Evolutionary conservation across 2,329 filamentous ascomycete species (phyloP), one percentile per base, ranked within the genome.

Genomic region (Trichoderma hamatum): DNA sequence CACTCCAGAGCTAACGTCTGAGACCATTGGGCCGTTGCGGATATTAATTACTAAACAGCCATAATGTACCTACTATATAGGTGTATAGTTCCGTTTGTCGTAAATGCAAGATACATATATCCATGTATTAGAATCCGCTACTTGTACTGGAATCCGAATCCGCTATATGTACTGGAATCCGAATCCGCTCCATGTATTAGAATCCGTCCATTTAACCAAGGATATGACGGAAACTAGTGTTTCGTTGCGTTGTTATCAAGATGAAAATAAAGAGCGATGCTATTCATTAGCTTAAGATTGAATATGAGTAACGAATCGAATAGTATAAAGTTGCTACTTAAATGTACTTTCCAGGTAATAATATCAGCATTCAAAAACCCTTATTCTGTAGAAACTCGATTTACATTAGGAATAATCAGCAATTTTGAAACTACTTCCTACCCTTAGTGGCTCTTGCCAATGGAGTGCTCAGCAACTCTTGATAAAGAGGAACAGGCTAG

Each of bases 311-410:
- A 43, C 2, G 5, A 43, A 43, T 19, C 16, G 19, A 43, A 43
- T 3, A 43, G 39, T 43, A 43, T 9, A 19, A 9, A 2, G 7
- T 9, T 6, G 6, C 39, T 43, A n/a, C 39, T 43, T 6, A n/a
- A 2, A 3, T 6, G 9, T 19, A n/a, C 1, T 1, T 43, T 43
- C 1, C 19, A 2, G 1, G 3, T 43, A 10, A 43, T 2, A 1
- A 1, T 43, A 7, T 19, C 16, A n/a, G 6, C 16, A 43, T 43
- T 16, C 16, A 43, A 16, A 43, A 5, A n/a, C 16, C 19, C 19
- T 3, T 3, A 43, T 9, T n/a, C 1, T 5, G 2, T 19, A 9
- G 5, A 43, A 43, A 7, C 0, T 19, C 3, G 5, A 9, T 9
- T 6, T 43, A 6, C 3, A n/a, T n/a, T 3, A 9, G 19, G 1